phyloP scores from a whole-genome alignment of 768 basidiomycete genomes.

The Amanita fuliginea region DNA sequence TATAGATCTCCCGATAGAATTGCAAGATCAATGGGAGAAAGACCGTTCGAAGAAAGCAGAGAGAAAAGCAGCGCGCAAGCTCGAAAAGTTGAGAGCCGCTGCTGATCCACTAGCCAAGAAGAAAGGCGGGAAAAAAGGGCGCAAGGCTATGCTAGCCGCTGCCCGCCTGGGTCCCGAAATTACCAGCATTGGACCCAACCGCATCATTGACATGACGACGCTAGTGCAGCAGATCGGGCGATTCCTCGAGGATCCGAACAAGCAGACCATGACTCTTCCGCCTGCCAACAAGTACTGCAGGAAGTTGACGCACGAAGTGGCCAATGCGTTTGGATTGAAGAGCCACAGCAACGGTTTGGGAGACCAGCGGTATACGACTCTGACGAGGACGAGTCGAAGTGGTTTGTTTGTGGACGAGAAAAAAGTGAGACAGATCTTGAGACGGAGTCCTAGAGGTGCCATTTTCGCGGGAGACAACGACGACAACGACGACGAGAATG shows the following conservation, averaged over 20 bases:
- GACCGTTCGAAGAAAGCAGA: slow-evolving; percentile 82
- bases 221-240: slow-evolving; percentile 59
- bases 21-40: slow-evolving; percentile 64
- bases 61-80: slow-evolving; percentile 49
- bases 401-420: slow-evolving; percentile 45
- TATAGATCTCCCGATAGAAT: slow-evolving; percentile 40
- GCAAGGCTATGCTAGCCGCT: slow-evolving; percentile 55
- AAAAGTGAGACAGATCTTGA: slow-evolving; percentile 38
- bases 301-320: slow-evolving; percentile 70
- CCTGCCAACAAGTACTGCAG: slow-evolving; percentile 68
- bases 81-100: slow-evolving; percentile 42
- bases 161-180: slow-evolving; percentile 37
- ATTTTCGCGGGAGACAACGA: slow-evolving; percentile 16
- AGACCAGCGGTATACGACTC: slow-evolving; percentile 59
- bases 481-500: slow-evolving; percentile 11
- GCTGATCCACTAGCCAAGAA: slow-evolving; percentile 53
- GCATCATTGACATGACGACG: slow-evolving; percentile 53
- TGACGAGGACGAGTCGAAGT: slow-evolving; percentile 56
- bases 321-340: slow-evolving; percentile 66
- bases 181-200: slow-evolving; percentile 28
- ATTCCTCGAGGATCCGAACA: slow-evolving; percentile 52
- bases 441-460: slow-evolving; percentile 26
- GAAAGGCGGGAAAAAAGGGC: slow-evolving; percentile 58
- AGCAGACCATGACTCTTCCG: slow-evolving; percentile 54
- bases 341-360: slow-evolving; percentile 70